These are phyloP conservation scores for Emergomyces africanus DNA, from an alignment of 2,329 filamentous ascomycete genomes.

Conservation along the genomic window DNA sequence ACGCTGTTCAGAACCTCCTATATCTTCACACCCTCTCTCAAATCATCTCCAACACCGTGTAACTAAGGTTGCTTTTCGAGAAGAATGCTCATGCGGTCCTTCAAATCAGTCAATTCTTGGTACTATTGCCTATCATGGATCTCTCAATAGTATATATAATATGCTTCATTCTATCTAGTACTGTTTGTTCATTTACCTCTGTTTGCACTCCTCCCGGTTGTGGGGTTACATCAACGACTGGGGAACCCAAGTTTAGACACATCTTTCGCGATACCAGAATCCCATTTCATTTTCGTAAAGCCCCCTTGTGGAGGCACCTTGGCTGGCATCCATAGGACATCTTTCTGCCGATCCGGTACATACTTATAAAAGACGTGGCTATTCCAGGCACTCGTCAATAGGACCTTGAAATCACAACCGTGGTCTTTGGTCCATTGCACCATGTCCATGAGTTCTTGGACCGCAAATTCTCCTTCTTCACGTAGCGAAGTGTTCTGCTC, in stretches of 20 bases:
- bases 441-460: neutral
- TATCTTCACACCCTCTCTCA: too few relatives aligned
- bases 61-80: neutral
- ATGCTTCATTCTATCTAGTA: neutral
- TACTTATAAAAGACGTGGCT: neutral
- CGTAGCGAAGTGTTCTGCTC: neutral
- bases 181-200: neutral
- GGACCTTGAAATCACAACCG: neutral
- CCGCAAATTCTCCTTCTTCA: neutral
- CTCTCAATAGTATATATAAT: neutral
- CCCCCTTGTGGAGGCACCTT: neutral
- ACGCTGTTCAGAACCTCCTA: too few relatives aligned
- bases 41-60: neutral
- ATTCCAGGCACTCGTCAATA: conserved; percentile 2
- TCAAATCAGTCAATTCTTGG: neutral
- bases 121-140: neutral
- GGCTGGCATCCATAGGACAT: neutral
- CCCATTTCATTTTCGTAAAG: conserved; percentile 2
- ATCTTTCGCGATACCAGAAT: neutral
- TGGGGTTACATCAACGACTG: neutral
- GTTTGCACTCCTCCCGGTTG: neutral
- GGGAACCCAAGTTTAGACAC: neutral
- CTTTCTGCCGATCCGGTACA: neutral
- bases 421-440: neutral
- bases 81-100: neutral